Evolutionary conservation across 306 rosid genomes (phyloP), one percentile per base, ranked within the genome.

Genomic region (Nissolia schottii): DNA sequence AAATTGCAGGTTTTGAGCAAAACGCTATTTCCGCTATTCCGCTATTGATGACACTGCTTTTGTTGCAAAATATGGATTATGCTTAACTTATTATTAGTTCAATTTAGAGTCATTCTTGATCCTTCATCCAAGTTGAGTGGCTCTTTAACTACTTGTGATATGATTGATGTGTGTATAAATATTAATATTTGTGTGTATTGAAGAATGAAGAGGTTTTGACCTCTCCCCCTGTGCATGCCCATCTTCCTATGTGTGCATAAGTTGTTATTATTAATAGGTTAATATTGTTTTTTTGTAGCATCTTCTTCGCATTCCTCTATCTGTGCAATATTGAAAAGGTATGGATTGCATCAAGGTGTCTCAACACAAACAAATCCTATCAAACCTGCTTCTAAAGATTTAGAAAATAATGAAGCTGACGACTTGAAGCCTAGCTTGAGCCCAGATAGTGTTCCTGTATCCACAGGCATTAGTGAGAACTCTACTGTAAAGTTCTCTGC

Each of bases 251-350:
- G 2, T 35, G 28, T 38, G 45, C 29, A 3, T n/a, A 32, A 28
- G 32, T 69, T 70, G 40, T 38, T 35, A 16, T 27, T 31, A 29
- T 25, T 78, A 45, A 34, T 4, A 45, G 40, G 61, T 70, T 24
- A 29, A 50, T 63, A 35, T 9, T 73, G 40, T 28, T 75, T 80
- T 48, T 29, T 79, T 58, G 82, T 91, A 94, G 97, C 72, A 24
- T 74, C 84, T 35, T 66, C 86, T 74, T 45, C 80, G 70, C 78
- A 68, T 75, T 77, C 87, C 74, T 67, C 83, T 74, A 74, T 73
- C 19, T 18, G 64, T 64, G 38, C 86, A 67, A 25, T 77, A 66
- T 55, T 83, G 35, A 53, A 59, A 69, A 78, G 83, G 70, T 67
- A 49, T 60, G 84, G 74, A 40, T 58, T 89, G 27, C 69, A 5